Base-by-base conservation (phyloP, 2,329 filamentous ascomycete genomes). In the Hypoxylon sp. region DNA sequence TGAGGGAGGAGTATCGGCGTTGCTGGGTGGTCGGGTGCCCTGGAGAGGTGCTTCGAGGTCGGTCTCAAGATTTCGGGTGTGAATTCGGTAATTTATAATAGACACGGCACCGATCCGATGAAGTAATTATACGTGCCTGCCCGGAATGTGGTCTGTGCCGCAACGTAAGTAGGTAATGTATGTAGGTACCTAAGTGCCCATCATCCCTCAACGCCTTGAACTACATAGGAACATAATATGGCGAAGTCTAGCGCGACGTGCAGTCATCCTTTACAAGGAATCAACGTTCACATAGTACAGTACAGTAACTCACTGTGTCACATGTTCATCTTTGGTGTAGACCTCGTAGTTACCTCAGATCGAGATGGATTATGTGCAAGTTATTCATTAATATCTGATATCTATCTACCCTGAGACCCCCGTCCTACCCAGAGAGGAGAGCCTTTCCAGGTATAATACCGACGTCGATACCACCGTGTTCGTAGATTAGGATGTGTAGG, bases 381-480 rank as follows among this genome's bases (percentile, higher is more conserved):
- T 11, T 51, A 29, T 17, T 26, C 39, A 60, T 59, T 51, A 59
- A 31, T 39, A 42, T 33, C n/a, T 52, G 26, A 9, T 60, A 60
- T 52, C 48, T 42, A 33, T 52, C 48, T 42, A 48, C 24, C 57
- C n/a, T 52, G n/a, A 44, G 29, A 44, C 37, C 44, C 46, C 44
- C 44, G 33, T 52, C 24, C 35, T 48, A n/a, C 51, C 39, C 35
- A 52, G 26, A 42, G 31, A 46, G 48, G 42, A 53, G 54, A 46
- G 37, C 14, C 48, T 48, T 65, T 65, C 62, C 33, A 51, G 50
- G 57, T 53, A 54, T 24, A 39, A 33, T 48, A 51, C 63, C 51
- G 44, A 52, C 44, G 2, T n/a, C 10, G 33, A 39, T 59, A 50
- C 55, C 55, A 59, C 46, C 33, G 33, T 31, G 44, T 26, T 59